phyloP scores from a whole-genome alignment of 208 protist genomes.

The Trypanosoma rangeli region DNA sequence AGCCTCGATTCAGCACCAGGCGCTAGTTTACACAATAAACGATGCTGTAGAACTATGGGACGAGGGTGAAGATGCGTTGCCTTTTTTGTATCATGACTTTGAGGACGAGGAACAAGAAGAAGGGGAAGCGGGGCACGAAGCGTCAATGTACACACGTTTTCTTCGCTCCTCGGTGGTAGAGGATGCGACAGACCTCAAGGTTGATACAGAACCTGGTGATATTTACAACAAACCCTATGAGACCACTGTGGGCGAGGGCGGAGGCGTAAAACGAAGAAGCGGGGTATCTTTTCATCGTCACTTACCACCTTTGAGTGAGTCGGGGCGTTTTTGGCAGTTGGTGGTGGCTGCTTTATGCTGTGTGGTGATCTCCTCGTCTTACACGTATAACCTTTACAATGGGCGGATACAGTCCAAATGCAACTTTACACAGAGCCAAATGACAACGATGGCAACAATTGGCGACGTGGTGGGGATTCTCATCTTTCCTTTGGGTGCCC shows the following conservation, averaged over 20 bases:
- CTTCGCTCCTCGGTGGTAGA: background rate
- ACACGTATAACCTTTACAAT: slow-evolving; percentile 82
- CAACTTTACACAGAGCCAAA: slow-evolving; percentile 66
- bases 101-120: slow-evolving; percentile 10
- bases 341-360: slow-evolving; percentile 57
- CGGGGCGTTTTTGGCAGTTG: slow-evolving; percentile 64
- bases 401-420: slow-evolving; percentile 67
- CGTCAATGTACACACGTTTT: background rate
- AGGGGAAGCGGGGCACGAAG: background rate
- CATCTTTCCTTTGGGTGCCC: slow-evolving; percentile 50
- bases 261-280: background rate
- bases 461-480: slow-evolving; percentile 45
- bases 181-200: background rate
- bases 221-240: background rate
- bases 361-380: slow-evolving; percentile 62
- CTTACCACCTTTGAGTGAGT: slow-evolving; percentile 30
- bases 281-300: background rate
- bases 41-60: background rate
- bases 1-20: slow-evolving; percentile 14
- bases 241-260: background rate
- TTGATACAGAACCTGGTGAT: background rate
- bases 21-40: background rate
- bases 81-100: background rate
- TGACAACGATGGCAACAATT: slow-evolving; percentile 73
- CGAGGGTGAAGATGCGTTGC: slow-evolving; percentile 2